Conservation (phyloP, 345 rosid genomes). For the Leavenworthia alabamica region DNA sequence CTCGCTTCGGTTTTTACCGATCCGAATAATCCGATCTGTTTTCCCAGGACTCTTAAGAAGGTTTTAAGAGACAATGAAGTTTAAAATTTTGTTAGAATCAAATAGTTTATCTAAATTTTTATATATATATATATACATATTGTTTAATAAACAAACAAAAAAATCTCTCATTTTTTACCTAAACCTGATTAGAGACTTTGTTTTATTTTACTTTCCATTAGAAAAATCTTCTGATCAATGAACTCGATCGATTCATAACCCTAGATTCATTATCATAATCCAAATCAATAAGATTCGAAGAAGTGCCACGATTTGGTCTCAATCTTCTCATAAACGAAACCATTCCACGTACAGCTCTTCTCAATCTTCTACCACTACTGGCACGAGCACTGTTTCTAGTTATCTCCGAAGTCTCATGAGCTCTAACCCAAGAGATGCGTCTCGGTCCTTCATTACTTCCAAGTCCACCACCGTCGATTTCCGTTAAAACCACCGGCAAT, state of each 20-base stretch:
- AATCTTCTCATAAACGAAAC: conserved; percentile 50
- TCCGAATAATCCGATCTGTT: too few species aligned
- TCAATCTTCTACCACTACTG: conserved; percentile 40
- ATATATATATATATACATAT: background rate
- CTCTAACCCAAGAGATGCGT: conserved; percentile 44
- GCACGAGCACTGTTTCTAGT: conserved; percentile 31
- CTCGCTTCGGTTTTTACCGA: too few species aligned
- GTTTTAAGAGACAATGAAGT: too few species aligned
- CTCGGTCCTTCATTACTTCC: conserved; percentile 37
- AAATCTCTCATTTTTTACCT: background rate
- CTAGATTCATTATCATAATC: conserved; percentile 20
- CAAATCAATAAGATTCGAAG: conserved; percentile 11
- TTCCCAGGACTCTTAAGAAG: too few species aligned
- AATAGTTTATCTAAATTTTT: too few species aligned
- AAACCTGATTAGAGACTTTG: background rate
- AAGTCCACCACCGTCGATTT: conserved; percentile 61
- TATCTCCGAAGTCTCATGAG: conserved; percentile 9
- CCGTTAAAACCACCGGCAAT: conserved; percentile 54
- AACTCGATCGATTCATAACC: conserved; percentile 35
- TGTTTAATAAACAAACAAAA: conserved; percentile 17
- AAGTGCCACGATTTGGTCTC: conserved; percentile 30
- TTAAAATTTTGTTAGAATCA: too few species aligned
- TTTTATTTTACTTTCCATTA: conserved; percentile 23
- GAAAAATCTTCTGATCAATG: conserved; percentile 38
- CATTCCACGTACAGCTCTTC: conserved; percentile 55